Percentiles rank a stretch among this genome's conserved stretches.
Conservation (phyloP, 1,284 basidiomycete genomes). For the Agroathelia rolfsii region DNA sequence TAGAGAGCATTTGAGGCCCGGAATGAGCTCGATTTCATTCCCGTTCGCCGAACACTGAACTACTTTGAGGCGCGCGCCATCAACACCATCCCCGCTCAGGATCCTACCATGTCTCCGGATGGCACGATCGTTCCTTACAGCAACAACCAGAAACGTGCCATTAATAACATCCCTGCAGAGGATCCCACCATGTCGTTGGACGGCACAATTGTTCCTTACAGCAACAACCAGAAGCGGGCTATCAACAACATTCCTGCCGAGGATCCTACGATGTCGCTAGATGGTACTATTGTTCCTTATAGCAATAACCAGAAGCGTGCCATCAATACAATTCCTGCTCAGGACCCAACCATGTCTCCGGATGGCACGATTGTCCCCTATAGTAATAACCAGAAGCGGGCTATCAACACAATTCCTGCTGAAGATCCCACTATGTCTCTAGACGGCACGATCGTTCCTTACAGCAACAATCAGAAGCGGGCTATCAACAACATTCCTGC, state of each 20-base stretch:
- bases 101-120: slow-evolving; percentile 15
- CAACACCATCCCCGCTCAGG: slow-evolving; percentile 28
- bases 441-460: slow-evolving; percentile 21
- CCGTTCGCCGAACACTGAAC: slow-evolving; percentile 10
- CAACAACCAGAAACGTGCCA: slow-evolving; percentile 7
- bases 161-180: slow-evolving; percentile 14
- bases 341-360: slow-evolving; percentile 3
- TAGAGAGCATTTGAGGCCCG: slow-evolving; percentile 15
- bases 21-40: slow-evolving; percentile 34
- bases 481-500: slow-evolving; percentile 27
- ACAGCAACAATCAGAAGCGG: slow-evolving; percentile 16
- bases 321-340: slow-evolving; percentile 16
- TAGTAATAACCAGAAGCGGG: slow-evolving; percentile 11
- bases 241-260: slow-evolving; percentile 15
- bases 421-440: slow-evolving; percentile 24
- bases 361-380: slow-evolving; percentile 9
- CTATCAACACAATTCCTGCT: slow-evolving; percentile 24
- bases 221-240: slow-evolving; percentile 7
- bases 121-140: slow-evolving; percentile 14
- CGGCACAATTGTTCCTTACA: slow-evolving; percentile 11
- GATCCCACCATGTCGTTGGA: slow-evolving; percentile 10
- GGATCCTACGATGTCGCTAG: slow-evolving; percentile 9
- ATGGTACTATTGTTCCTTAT: slow-evolving; percentile 11
- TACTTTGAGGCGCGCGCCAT: slow-evolving; percentile 23
- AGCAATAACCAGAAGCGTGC: slow-evolving; percentile 8